phyloP scores from a whole-genome alignment of 2,329 filamentous ascomycete genomes.

The Colletotrichum somersetense region DNA sequence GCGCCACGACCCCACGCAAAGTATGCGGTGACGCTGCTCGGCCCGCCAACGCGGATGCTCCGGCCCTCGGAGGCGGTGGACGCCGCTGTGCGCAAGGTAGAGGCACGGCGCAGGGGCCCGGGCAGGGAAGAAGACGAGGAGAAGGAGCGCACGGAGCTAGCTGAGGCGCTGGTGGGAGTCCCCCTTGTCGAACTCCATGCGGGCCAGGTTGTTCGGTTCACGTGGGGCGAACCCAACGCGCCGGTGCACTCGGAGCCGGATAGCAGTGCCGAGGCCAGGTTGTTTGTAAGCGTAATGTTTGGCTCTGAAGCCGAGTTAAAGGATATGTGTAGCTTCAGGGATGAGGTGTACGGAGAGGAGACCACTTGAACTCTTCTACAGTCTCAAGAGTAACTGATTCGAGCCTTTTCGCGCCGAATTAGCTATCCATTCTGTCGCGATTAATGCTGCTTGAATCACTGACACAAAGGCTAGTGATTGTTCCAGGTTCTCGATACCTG shows the following conservation, averaged over 20 bases:
- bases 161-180: background rate
- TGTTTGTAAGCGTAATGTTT: constrained; percentile 34
- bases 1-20: constrained; percentile 28
- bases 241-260: constrained; percentile 40
- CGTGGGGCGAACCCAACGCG: constrained; percentile 28
- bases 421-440: no score
- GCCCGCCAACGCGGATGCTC: constrained; percentile 29
- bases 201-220: constrained; percentile 36
- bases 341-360: constrained; percentile 13
- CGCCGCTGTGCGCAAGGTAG: background rate
- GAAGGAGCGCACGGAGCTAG: constrained; percentile 10
- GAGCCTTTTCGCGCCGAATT: no score
- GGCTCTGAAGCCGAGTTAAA: constrained; percentile 30
- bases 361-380: background rate
- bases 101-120: background rate
- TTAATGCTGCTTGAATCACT: background rate
- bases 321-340: constrained; percentile 28
- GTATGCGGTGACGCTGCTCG: constrained; percentile 38
- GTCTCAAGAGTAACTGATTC: background rate
- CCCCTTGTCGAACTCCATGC: background rate
- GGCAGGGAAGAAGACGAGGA: background rate
- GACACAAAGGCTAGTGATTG: background rate
- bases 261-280: constrained; percentile 11
- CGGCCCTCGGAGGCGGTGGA: background rate
- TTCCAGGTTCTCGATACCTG: background rate